Conservation (phyloP, 2,329 filamentous ascomycete genomes). For the Fusarium ambrosium region DNA sequence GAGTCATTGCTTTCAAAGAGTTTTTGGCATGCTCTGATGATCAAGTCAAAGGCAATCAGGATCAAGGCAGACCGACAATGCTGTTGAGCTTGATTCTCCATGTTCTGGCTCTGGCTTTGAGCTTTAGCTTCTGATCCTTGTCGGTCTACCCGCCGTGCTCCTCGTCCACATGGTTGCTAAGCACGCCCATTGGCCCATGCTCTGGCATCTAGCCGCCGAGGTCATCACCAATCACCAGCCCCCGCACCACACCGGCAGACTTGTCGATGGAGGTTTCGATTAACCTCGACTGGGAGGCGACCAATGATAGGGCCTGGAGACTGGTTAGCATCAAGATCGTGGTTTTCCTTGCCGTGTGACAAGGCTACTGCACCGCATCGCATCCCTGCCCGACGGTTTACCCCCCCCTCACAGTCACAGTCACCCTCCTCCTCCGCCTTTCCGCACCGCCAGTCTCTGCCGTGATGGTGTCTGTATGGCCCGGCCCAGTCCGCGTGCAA, state of each 20-base stretch:
- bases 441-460: conserved; percentile 30
- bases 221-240: conserved; percentile 49
- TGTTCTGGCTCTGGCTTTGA: conserved; percentile 13
- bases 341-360: conserved; percentile 32
- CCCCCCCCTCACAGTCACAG: not conserved
- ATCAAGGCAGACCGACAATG: conserved; percentile 14
- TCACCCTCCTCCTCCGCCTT: conserved; percentile 18
- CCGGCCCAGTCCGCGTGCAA: not conserved
- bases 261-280: conserved; percentile 33
- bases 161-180: conserved; percentile 37
- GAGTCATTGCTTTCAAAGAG: conserved; percentile 1
- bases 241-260: conserved; percentile 27
- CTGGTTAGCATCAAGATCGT: conserved; percentile 32
- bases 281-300: conserved; percentile 3
- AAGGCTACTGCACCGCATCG: conserved; percentile 38
- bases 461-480: conserved; percentile 4
- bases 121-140: conserved; percentile 13
- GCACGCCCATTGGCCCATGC: conserved; percentile 51
- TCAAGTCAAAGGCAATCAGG: not conserved
- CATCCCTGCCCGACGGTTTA: conserved; percentile 17
- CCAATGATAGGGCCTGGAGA: conserved; percentile 32
- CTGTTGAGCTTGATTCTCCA: conserved; percentile 20
- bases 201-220: conserved; percentile 56
- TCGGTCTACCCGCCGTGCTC: conserved; percentile 29
- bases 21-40: not conserved